phyloP scores from a whole-genome alignment of 805 yeast species.

The Candida piceae region DNA sequence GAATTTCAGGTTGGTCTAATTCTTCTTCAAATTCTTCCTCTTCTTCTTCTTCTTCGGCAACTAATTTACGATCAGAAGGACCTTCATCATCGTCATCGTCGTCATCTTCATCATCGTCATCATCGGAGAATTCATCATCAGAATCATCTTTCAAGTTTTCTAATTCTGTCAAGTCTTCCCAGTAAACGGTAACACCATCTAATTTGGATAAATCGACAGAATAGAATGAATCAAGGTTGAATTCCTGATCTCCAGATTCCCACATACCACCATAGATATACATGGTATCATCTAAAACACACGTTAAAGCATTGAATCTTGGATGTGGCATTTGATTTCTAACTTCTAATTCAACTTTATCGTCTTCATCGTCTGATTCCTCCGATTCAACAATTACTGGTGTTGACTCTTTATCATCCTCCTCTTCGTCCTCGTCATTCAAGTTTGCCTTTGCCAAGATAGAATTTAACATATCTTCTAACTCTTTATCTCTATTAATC shows the following conservation, averaged over 20 bases:
- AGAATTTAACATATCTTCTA: constrained; percentile 74
- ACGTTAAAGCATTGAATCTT: constrained; percentile 78
- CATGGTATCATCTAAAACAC: constrained; percentile 78
- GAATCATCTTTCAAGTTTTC: constrained; percentile 43
- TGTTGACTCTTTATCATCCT: constrained; percentile 34
- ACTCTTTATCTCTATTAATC: constrained; percentile 65
- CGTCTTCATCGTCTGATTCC: constrained; percentile 36
- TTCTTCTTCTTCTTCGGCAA: constrained; percentile 41
- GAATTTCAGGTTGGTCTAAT: constrained; percentile 62
- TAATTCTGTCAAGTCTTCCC: constrained; percentile 77
- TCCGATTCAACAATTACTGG: no score
- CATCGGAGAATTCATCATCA: constrained; percentile 65
- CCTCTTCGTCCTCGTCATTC: constrained; percentile 47
- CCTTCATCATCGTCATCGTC: constrained; percentile 52
- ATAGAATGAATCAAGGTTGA: constrained; percentile 77
- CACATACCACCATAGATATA: constrained; percentile 88
- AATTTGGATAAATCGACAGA: constrained; percentile 78
- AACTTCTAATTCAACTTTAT: constrained; percentile 43
- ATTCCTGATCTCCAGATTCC: constrained; percentile 86
- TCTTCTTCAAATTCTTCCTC: constrained; percentile 65
- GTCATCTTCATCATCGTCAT: constrained; percentile 66
- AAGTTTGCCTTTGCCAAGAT: constrained; percentile 71
- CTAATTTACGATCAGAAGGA: constrained; percentile 35
- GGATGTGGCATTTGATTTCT: constrained; percentile 74
- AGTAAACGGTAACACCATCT: constrained; percentile 81